These are phyloP conservation scores for Suillus subalutaceus DNA, from an alignment of 768 basidiomycete genomes.

Conservation along the genomic window DNA sequence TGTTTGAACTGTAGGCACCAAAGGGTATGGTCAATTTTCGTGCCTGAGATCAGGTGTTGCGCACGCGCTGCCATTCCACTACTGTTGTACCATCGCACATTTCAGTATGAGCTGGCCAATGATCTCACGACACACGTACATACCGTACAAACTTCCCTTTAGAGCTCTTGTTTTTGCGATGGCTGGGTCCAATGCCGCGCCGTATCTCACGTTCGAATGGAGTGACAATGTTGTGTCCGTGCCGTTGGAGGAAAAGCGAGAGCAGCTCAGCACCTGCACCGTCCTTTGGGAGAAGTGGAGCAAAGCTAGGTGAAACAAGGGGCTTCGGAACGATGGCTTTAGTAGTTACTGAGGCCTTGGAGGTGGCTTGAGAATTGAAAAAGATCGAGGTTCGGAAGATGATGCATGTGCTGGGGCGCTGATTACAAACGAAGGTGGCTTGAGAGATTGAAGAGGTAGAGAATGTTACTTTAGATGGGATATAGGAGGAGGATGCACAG, in stretches of 20 bases:
- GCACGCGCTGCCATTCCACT: constrained; percentile 57
- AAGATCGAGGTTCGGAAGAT: constrained; percentile 1
- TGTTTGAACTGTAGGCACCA: constrained; percentile 56
- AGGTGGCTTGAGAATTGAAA: constrained; percentile 25
- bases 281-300: constrained; percentile 38
- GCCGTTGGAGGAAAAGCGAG: constrained; percentile 52
- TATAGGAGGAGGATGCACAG: background rate
- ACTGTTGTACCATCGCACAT: constrained; percentile 34
- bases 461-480: background rate
- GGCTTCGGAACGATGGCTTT: constrained; percentile 26
- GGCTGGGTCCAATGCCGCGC: constrained; percentile 61
- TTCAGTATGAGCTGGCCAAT: background rate
- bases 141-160: constrained; percentile 55
- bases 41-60: constrained; percentile 43
- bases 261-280: constrained; percentile 52
- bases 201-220: constrained; percentile 40
- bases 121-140: constrained; percentile 18
- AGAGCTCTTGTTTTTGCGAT: constrained; percentile 50
- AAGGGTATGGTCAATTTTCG: constrained; percentile 48
- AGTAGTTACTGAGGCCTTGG: constrained; percentile 19
- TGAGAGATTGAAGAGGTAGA: constrained; percentile 6
- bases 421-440: constrained; percentile 18
- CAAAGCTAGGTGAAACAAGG: constrained; percentile 33
- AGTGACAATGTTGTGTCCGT: constrained; percentile 39
- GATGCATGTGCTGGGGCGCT: background rate